Percentiles rank a stretch among this genome's conserved stretches.
Conservation (phyloP, 2,329 filamentous ascomycete species). For the Alternaria brassicicola region DNA sequence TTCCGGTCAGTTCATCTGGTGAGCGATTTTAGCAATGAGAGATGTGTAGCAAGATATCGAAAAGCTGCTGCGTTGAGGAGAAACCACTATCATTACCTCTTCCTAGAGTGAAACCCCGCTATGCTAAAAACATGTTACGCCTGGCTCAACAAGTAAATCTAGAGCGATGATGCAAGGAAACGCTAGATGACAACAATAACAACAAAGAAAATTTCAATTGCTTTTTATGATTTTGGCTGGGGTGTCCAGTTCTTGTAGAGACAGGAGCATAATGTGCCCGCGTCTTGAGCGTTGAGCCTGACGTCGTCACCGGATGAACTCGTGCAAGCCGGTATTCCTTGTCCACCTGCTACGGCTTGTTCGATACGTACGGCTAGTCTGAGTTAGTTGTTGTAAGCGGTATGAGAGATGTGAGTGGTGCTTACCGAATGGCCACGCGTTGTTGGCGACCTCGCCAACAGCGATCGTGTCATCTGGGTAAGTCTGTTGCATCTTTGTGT, state of each 20-base stretch:
- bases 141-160: slow-evolving; percentile 6
- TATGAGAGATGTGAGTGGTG: neutral
- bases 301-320: slow-evolving; percentile 48
- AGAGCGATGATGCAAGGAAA: slow-evolving; percentile 11
- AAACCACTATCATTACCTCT: slow-evolving; percentile 6
- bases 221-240: slow-evolving; percentile 13
- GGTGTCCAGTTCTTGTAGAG: slow-evolving; percentile 53
- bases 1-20: no score
- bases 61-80: neutral
- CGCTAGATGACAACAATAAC: slow-evolving; percentile 2
- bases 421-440: slow-evolving; percentile 47
- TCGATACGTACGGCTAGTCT: slow-evolving; percentile 59
- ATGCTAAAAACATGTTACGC: slow-evolving; percentile 8
- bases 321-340: slow-evolving; percentile 62
- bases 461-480: slow-evolving; percentile 44
- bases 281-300: slow-evolving; percentile 44
- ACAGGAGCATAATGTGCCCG: slow-evolving; percentile 52
- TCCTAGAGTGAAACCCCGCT: neutral
- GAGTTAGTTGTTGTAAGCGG: slow-evolving; percentile 9
- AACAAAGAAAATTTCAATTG: neutral
- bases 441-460: slow-evolving; percentile 37
- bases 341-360: slow-evolving; percentile 57
- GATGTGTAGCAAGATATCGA: neutral
- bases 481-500: slow-evolving; percentile 59
- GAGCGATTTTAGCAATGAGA: neutral